A percentile compares a stretch with the other conserved stretches of the same genome.
phyloP scores from a whole-genome alignment of 192 early-diverging fungal species.

The Pilaira anomala region DNA sequence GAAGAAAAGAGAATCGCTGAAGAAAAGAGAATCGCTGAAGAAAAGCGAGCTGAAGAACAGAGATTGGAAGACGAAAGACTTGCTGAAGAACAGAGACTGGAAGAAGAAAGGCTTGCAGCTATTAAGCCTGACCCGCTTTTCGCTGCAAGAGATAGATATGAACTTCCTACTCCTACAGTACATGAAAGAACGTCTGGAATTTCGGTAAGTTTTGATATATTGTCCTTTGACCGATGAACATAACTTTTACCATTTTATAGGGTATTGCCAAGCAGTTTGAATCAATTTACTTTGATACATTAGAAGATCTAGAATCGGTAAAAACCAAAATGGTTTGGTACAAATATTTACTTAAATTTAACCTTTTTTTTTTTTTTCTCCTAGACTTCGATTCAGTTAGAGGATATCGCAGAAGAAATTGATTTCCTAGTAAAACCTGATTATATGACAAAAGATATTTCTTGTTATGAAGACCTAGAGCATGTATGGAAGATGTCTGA shows the following conservation, averaged over 20 bases:
- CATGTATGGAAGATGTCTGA: conserved; percentile 1
- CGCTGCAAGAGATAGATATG: neutral
- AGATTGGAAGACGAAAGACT: neutral
- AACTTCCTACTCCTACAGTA: neutral
- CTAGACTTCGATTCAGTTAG: too few relatives aligned
- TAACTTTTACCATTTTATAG: neutral
- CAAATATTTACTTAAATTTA: too few relatives aligned
- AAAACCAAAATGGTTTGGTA: neutral
- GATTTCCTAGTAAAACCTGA: too few relatives aligned
- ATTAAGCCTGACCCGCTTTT: neutral
- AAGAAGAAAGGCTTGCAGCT: neutral
- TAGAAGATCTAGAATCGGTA: neutral
- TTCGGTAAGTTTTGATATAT: neutral
- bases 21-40: too few relatives aligned
- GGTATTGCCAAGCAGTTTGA: neutral
- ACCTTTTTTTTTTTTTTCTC: too few relatives aligned
- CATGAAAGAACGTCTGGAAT: neutral
- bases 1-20: too few relatives aligned
- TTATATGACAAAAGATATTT: too few relatives aligned
- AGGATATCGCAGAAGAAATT: too few relatives aligned
- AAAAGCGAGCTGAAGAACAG: too few relatives aligned
- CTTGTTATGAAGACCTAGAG: neutral
- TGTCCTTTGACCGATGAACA: neutral
- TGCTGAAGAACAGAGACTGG: neutral
- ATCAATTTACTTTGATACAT: neutral